phyloP scores from a whole-genome alignment of 371 early-diverging fungal genomes.

The Mucor lusitanicus region DNA sequence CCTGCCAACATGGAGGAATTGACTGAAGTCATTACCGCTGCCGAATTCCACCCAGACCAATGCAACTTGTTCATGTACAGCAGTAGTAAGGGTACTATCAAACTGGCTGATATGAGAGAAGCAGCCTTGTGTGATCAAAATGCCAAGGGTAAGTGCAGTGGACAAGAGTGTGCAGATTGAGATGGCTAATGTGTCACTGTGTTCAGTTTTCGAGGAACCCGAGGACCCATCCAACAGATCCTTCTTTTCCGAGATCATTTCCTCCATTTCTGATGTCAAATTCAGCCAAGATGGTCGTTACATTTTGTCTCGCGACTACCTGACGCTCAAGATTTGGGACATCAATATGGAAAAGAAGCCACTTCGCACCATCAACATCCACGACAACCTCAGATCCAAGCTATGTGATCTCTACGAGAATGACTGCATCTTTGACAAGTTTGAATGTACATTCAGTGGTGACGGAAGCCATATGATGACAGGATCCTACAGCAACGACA shows the following conservation, averaged over 20 bases:
- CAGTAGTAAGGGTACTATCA: conserved; percentile 90
- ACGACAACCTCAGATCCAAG: conserved; percentile 92
- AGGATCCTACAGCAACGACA: conserved; percentile 96
- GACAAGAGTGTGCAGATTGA: not conserved
- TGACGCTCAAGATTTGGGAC: conserved; percentile 97
- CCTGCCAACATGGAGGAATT: conserved; percentile 95
- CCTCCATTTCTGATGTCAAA: conserved; percentile 95
- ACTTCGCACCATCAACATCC: conserved; percentile 91
- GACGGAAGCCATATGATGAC: conserved; percentile 88
- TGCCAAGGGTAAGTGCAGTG: conserved; percentile 56
- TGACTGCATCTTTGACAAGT: conserved; percentile 99
- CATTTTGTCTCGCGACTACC: conserved; percentile 95
- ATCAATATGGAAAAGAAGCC: conserved; percentile 95
- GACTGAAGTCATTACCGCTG: conserved; percentile 94
- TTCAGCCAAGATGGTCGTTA: conserved; percentile 96
- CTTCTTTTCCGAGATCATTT: conserved; percentile 98
- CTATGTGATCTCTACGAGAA: conserved; percentile 98
- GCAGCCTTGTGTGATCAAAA: conserved; percentile 86
- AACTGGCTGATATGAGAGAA: conserved; percentile 87
- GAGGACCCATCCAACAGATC: conserved; percentile 93
- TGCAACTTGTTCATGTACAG: conserved; percentile 93
- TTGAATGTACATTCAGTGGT: conserved; percentile 96
- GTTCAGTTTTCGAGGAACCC: conserved; percentile 89
- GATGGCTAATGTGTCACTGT: not conserved
- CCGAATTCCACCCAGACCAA: conserved; percentile 87